These are phyloP conservation scores for Aspergillus incahuasiensis DNA, from an alignment of 495 filamentous ascomycete genomes.

Conservation along the genomic window DNA sequence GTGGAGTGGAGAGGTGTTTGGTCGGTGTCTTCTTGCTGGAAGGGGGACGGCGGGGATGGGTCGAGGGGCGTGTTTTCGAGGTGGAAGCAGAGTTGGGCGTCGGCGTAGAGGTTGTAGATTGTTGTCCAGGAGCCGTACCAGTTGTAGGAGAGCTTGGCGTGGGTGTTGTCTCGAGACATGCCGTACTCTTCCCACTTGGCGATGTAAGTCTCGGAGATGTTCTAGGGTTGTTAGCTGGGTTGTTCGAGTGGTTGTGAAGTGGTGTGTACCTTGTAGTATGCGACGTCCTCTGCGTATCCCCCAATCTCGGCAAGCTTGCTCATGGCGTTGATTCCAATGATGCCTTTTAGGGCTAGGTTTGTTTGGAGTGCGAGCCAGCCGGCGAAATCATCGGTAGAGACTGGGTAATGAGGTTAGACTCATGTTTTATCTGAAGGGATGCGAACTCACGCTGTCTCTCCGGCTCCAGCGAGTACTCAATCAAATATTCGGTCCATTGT, in stretches of 20 bases:
- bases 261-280: conserved; percentile 53
- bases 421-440: background rate
- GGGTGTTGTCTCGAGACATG: conserved; percentile 73
- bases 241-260: background rate
- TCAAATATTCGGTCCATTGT: conserved; percentile 88
- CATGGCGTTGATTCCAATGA: conserved; percentile 94
- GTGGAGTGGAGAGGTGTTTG: conserved; percentile 42
- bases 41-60: background rate
- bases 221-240: conserved; percentile 22
- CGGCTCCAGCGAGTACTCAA: conserved; percentile 81
- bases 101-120: conserved; percentile 85
- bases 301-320: conserved; percentile 70
- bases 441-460: conserved; percentile 64
- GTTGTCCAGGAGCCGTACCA: conserved; percentile 97
- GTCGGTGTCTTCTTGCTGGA: conserved; percentile 5
- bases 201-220: conserved; percentile 73
- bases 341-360: conserved; percentile 89
- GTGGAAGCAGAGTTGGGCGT: conserved; percentile 78
- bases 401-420: conserved; percentile 36
- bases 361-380: conserved; percentile 91
- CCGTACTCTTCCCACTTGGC: conserved; percentile 78
- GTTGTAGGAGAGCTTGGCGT: conserved; percentile 87
- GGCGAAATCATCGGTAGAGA: conserved; percentile 90
- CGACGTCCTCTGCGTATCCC: conserved; percentile 60
- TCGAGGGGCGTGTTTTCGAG: conserved; percentile 42